These are phyloP conservation scores for Plasmodium adleri DNA, from an alignment of 169 alveolate genomes.

Conservation along the genomic window DNA sequence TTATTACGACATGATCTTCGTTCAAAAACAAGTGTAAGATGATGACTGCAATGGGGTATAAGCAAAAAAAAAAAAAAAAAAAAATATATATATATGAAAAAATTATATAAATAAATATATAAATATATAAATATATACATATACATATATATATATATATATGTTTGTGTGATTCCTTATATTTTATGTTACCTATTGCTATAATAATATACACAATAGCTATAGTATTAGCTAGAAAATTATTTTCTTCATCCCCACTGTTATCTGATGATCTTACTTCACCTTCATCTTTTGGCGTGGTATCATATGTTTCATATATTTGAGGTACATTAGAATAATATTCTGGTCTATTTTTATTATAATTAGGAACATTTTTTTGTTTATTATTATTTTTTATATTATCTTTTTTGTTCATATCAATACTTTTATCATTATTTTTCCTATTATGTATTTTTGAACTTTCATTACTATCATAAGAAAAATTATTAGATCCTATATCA, in stretches of 20 bases:
- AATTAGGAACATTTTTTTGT: constrained; percentile 14
- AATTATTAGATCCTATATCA: constrained; percentile 48
- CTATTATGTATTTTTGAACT: constrained; percentile 10
- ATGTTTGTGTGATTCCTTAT: neutral
- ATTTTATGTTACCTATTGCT: constrained; percentile 37
- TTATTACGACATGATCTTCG: constrained; percentile 66
- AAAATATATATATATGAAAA: neutral
- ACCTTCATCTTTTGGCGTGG: constrained; percentile 29
- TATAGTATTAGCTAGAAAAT: constrained; percentile 29
- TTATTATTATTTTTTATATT: constrained; percentile 29
- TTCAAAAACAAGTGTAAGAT: constrained; percentile 48
- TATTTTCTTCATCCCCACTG: constrained; percentile 8
- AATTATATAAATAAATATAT: neutral
- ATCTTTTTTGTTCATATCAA: constrained; percentile 27
- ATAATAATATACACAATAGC: constrained; percentile 60
- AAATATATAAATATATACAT: neutral
- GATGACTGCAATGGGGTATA: constrained; percentile 9
- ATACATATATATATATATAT: neutral
- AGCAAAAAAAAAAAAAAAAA: constrained; percentile 13
- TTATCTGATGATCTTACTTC: constrained; percentile 5
- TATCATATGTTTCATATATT: constrained; percentile 68
- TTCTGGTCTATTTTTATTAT: constrained; percentile 6
- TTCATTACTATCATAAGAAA: constrained; percentile 28
- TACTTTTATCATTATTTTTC: constrained; percentile 30
- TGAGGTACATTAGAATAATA: constrained; percentile 43